Evolutionary conservation across 192 early-diverging fungal genomes (phyloP), one percentile per base, ranked within the genome.

Genomic region (Chytriomyces confervae): DNA sequence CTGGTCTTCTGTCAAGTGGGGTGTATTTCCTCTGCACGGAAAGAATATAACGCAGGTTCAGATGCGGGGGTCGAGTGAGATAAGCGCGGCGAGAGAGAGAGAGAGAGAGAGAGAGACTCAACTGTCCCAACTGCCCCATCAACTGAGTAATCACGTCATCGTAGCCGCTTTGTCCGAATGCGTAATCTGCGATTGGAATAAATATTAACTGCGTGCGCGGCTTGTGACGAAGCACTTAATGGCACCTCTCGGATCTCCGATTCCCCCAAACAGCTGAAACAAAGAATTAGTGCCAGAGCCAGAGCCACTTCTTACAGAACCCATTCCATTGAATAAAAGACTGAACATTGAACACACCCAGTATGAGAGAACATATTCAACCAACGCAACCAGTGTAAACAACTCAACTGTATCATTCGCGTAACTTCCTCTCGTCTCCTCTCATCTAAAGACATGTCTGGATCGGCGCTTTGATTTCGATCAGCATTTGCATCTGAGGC

Each of bases 91-190:
- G 16, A 20, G 13, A 57, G 5, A 65, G 4, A 24, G 5, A 29
- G 4, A 24, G 5, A 29, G 6, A 18, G 5, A 11, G 4, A 5
- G 11, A 18, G 11, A 18, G 23, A 68, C 66, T 68, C 44, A 68
- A 68, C 66, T 68, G 66, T 45, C 44, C 11, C 27, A 23, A 46
- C 44, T 86, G 82, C 36, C 86, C 82, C 86, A 88, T 85, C 60
- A 85, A 49, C 71, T 92, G 94, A 7, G 94, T 89, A 60, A 98
- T 93, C 67, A 98, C 94, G 78, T 94, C 92, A 81, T 98, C 96
- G 20, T 95, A 85, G 20, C 91, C 94, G 71, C 84, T 79, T 53
- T 93, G 91, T 45, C 93, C 93, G 84, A 93, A 93, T 7, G 88
- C 96, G 83, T 98, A 98, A 84, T 98, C 96, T 81, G 48, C 8